Evolutionary conservation across 805 yeast species (phyloP).

Genomic region (Torulaspora quercuum): DNA sequence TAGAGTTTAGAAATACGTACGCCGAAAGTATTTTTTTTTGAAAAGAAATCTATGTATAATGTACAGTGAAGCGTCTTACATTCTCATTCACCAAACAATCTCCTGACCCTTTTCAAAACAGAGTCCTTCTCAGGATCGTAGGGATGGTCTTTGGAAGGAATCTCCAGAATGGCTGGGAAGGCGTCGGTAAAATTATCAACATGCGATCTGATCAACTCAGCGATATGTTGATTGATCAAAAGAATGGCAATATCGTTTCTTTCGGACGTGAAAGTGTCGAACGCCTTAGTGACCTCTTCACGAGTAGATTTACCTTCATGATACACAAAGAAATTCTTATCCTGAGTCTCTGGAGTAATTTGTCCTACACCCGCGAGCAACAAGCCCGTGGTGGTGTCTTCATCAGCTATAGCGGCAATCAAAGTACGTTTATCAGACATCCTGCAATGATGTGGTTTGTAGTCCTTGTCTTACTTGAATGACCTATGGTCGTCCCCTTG

Average conservation of each 20-base stretch:
- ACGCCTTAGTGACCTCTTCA: slow-evolving; percentile 71
- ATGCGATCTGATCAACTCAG: slow-evolving; percentile 78
- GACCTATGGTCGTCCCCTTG: too few species aligned
- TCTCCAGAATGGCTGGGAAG: slow-evolving; percentile 94
- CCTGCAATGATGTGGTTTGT: slow-evolving; percentile 1
- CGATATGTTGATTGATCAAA: slow-evolving; percentile 90
- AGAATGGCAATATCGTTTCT: slow-evolving; percentile 91
- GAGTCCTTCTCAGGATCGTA: slow-evolving; percentile 98
- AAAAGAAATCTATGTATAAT: slow-evolving; percentile 6
- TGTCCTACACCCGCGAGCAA: slow-evolving; percentile 94
- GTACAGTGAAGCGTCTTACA: slow-evolving; percentile 1
- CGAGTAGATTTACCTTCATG: slow-evolving; percentile 76
- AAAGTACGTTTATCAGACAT: slow-evolving; percentile 61
- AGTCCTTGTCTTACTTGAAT: slow-evolving; percentile 2
- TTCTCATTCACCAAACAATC: slow-evolving; percentile 82
- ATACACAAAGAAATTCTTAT: slow-evolving; percentile 73
- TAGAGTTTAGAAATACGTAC: too few species aligned
- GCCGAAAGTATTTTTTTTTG: too few species aligned
- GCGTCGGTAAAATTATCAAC: slow-evolving; percentile 86
- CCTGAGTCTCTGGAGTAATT: slow-evolving; percentile 47
- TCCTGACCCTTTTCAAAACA: slow-evolving; percentile 87
- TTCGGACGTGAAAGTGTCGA: slow-evolving; percentile 64
- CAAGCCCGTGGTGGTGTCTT: slow-evolving; percentile 95
- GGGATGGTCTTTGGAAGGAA: slow-evolving; percentile 98
- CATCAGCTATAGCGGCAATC: slow-evolving; percentile 95